Evolutionary conservation across 306 rosid genomes (phyloP).

Genomic region (Abrus precatorius): DNA sequence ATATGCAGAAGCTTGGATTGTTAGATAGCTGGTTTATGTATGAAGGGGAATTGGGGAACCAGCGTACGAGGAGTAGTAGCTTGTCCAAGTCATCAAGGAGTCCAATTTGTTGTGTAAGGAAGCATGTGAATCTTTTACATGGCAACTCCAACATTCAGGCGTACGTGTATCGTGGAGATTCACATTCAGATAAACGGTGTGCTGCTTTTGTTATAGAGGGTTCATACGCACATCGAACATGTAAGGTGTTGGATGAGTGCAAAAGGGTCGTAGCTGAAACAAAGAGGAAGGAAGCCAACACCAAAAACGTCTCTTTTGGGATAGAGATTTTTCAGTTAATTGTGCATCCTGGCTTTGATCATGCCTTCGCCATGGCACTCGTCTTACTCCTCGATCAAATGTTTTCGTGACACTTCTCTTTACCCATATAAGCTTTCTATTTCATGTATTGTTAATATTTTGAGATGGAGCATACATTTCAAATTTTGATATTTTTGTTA

Average conservation of each 20-base stretch:
- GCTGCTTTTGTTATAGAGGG: constrained; percentile 69
- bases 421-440: not conserved
- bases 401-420: constrained; percentile 55
- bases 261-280: constrained; percentile 74
- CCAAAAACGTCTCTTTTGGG: constrained; percentile 74
- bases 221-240: constrained; percentile 65
- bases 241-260: constrained; percentile 72
- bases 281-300: constrained; percentile 68
- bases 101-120: constrained; percentile 72
- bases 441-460: constrained; percentile 31
- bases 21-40: constrained; percentile 72
- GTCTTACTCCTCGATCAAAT: constrained; percentile 78
- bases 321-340: constrained; percentile 72
- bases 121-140: constrained; percentile 59
- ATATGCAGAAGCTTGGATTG: constrained; percentile 63
- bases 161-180: constrained; percentile 51
- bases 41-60: constrained; percentile 64
- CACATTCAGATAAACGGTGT: constrained; percentile 41
- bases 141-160: constrained; percentile 59
- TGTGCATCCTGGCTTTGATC: constrained; percentile 73
- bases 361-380: constrained; percentile 83
- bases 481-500: constrained; percentile 4
- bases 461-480: not conserved
- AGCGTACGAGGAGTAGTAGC: not conserved
- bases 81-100: constrained; percentile 33